A percentile compares a stretch with the other conserved stretches of the same genome.
phyloP scores from a whole-genome alignment of 1,284 basidiomycete genomes.

The Lentinula novae-zelandiae region DNA sequence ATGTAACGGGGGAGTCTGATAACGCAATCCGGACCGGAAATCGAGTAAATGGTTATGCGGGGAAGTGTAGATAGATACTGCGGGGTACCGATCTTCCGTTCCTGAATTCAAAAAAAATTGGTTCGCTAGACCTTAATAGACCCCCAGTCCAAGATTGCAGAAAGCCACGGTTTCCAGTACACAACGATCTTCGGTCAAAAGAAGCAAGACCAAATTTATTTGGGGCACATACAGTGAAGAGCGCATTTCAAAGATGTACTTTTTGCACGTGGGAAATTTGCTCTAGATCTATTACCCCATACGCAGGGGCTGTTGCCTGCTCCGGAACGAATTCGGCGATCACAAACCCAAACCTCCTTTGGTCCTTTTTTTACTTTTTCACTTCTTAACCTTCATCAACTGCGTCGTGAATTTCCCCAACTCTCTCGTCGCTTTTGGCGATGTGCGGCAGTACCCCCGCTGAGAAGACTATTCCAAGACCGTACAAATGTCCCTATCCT shows the following conservation, averaged over 20 bases:
- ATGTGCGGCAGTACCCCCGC: neutral
- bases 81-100: neutral
- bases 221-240: neutral
- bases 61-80: neutral
- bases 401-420: neutral
- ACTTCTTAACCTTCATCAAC: neutral
- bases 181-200: neutral
- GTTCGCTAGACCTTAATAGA: neutral
- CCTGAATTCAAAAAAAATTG: neutral
- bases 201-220: neutral
- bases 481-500: constrained; percentile 94
- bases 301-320: neutral
- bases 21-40: neutral
- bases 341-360: neutral
- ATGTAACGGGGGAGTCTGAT: neutral
- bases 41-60: neutral
- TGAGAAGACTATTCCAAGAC: constrained; percentile 66
- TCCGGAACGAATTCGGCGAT: neutral
- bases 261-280: neutral
- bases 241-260: no score
- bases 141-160: neutral
- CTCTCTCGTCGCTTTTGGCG: neutral
- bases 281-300: neutral
- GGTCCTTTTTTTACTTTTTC: neutral
- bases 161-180: no score